Base-by-base conservation (phyloP, 2,329 filamentous ascomycete genomes). In the Byssoonygena ceratinophila region DNA sequence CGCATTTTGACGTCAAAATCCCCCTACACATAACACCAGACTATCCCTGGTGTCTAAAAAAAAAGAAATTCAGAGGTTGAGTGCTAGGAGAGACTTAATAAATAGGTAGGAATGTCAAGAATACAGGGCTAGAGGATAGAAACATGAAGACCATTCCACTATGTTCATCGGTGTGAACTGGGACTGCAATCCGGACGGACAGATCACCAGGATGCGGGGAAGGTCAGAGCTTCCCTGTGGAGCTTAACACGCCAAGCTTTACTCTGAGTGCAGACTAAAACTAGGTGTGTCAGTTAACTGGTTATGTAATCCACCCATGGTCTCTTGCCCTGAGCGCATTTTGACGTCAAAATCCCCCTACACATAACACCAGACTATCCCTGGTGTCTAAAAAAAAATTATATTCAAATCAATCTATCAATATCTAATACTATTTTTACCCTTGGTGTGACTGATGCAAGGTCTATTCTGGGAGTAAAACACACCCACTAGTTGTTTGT, bases 201-300 rank as follows among this genome's bases (percentile, higher is more conserved):
- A n/a, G n/a, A n/a, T n/a, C n/a, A n/a, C n/a, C 14, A 47, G 45
- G 46, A 47, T 40, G 46, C 36, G 46, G 46, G 46, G 46, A 49
- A 49, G 46, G 46, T 16, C 46, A 37, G 20, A 48, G 46, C 46
- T 48, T 39, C 37, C 18, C 12, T 2, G 32, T 39, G 46, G 45
- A 37, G 29, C 45, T 37, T 29, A 14, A n/a, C 25, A 11, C 31
- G 45, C 45, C 45, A 47, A 47, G 45, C 18, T 16, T 11, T 18
- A n/a, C n/a, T n/a, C n/a, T n/a, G n/a, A n/a, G n/a, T n/a, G n/a
- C n/a, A n/a, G n/a, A n/a, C n/a, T n/a, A n/a, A n/a, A n/a, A n/a
- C n/a, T n/a, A n/a, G n/a, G n/a, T n/a, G n/a, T n/a, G n/a, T n/a
- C n/a, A n/a, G n/a, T n/a, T n/a, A n/a, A n/a, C n/a, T n/a, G n/a